A percentile compares a stretch with the other conserved stretches of the same genome.
phyloP scores from a whole-genome alignment of 2,329 filamentous ascomycete species.

The Fusarium tricinctum region DNA sequence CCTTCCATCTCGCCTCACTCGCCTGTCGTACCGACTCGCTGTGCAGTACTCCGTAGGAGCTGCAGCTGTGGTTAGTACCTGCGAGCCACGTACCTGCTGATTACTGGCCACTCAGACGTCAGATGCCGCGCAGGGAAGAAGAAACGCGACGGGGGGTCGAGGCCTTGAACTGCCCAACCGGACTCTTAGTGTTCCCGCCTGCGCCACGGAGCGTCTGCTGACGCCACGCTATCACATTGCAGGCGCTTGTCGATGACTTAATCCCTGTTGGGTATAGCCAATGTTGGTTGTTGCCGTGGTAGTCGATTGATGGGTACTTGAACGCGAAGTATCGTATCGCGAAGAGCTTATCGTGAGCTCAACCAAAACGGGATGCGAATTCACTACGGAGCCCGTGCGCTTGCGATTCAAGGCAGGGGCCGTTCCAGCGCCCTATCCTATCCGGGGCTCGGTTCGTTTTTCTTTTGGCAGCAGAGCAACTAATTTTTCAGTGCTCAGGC shows the following conservation, averaged over 20 bases:
- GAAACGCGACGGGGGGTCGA: constrained; percentile 13
- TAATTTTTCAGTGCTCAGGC: constrained; percentile 3
- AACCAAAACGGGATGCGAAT: constrained; percentile 16
- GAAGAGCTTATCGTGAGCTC: constrained; percentile 1
- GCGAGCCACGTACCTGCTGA: constrained; percentile 24
- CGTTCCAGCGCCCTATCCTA: constrained; percentile 40
- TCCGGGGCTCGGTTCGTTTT: constrained; percentile 20
- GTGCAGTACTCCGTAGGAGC: constrained; percentile 24
- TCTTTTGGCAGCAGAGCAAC: constrained; percentile 25
- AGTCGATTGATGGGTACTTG: constrained; percentile 32
- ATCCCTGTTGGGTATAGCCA: constrained; percentile 35
- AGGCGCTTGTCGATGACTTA: constrained; percentile 34
- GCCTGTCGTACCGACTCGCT: constrained; percentile 22
- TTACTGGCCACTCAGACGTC: constrained; percentile 21
- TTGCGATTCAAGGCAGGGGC: constrained; percentile 41
- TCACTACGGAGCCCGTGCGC: constrained; percentile 24
- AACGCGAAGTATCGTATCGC: constrained; percentile 32
- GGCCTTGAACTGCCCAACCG: constrained; percentile 32
- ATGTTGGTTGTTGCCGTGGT: constrained; percentile 9
- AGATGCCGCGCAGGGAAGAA: constrained; percentile 23
- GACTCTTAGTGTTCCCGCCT: constrained; percentile 24
- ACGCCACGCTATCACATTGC: constrained; percentile 41
- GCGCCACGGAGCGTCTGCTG: constrained; percentile 36
- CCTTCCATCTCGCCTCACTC: constrained; percentile 33
- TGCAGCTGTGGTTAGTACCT: constrained; percentile 18